Conservation (phyloP, 139 green algal genomes). For the Chlamydomonas schloesseri region DNA sequence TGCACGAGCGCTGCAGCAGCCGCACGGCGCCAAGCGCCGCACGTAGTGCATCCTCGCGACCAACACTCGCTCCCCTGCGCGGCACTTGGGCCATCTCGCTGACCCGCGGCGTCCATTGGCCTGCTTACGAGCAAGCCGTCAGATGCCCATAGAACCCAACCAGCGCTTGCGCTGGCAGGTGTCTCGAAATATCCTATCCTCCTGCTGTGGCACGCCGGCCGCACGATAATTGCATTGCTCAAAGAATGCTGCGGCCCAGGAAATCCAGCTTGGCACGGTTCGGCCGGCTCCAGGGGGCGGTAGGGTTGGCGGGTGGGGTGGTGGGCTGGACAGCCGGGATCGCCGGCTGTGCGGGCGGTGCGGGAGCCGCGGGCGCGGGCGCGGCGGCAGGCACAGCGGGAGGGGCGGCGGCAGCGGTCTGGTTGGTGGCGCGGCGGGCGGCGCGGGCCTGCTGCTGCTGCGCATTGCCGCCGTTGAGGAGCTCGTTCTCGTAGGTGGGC, state of each 20-base stretch:
- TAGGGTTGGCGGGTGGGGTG: not conserved
- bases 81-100: no score
- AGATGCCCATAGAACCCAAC: no score
- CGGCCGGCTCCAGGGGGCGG: constrained; percentile 26
- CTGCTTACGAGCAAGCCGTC: no score
- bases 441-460: not conserved
- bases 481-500: constrained; percentile 82
- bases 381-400: not conserved
- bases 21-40: no score
- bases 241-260: constrained; percentile 28
- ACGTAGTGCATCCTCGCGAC: no score
- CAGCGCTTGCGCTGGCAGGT: no score
- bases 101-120: no score
- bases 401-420: not conserved
- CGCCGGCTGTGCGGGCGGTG: not conserved
- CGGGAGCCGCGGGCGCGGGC: not conserved
- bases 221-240: not conserved
- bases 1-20: no score
- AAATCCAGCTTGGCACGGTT: constrained; percentile 46
- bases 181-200: no score
- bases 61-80: no score
- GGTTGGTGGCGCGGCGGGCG: not conserved
- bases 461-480: constrained; percentile 50
- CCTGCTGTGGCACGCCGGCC: no score
- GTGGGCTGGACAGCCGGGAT: not conserved